Base-by-base conservation (phyloP, 768 basidiomycete species). In the Mrakia frigida region DNA sequence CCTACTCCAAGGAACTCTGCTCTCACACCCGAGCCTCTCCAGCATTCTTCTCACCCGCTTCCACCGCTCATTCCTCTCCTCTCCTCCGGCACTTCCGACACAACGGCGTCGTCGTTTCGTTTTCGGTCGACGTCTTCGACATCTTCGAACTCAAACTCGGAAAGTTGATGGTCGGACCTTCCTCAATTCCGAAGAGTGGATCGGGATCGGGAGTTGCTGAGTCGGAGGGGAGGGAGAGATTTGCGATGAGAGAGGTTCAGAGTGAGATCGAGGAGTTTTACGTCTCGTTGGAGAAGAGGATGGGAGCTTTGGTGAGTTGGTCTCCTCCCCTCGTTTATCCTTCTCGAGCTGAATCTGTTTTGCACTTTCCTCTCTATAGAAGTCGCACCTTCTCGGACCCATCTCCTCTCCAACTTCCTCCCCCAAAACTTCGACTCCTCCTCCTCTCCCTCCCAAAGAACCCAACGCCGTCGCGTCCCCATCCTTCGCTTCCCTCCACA, bases 161-260 rank as follows among this genome's bases (percentile, higher is more conserved):
- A 21, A 77, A 77, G 52, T 41, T 77, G n/a, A 68, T 53, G 59
- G 56, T 77, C 46, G 72, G 72, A 25, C 72, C 72, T 10, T 31
- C 67, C 13, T 46, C 59, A n/a, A 33, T 72, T 3, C 50, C 72
- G 33, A 67, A 37, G 68, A 31, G 23, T 10, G 39, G 67, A 21
- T 56, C 23, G 43, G 72, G 39, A 13, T 4, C 28, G 10, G 28
- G 14, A 2, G 70, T 3, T 5, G 46, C 46, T 16, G 46, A 63
- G 65, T 10, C 63, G 35, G 71, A 73, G 4, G 37, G 59, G n/a
- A 52, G 23, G 35, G 71, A 77, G 61, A 23, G 39, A 43, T n/a
- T 2, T 1, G 50, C 63, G 39, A 35, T 41, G 35, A 39, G 50
- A 43, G 52, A 63, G 69, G 28, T 56, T 3, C 50, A 68, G 46